phyloP scores from a whole-genome alignment of 2,329 filamentous ascomycete genomes.

The Mycosphaerella arachidis region DNA sequence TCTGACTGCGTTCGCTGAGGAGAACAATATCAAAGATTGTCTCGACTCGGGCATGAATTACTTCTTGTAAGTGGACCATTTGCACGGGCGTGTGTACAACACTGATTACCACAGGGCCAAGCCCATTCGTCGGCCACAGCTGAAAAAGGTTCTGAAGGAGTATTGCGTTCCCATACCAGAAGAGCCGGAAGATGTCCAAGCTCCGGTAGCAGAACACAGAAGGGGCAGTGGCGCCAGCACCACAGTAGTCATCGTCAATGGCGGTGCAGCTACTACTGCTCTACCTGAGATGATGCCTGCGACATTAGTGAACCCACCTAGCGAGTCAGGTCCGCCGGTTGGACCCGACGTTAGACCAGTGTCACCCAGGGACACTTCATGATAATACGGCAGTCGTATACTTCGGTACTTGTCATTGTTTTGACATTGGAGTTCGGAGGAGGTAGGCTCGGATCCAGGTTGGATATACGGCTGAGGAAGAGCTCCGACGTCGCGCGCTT shows the following conservation, averaged over 20 bases:
- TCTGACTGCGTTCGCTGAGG: conserved; percentile 83
- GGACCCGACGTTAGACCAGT: neutral
- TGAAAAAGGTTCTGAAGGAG: conserved; percentile 79
- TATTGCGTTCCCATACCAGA: conserved; percentile 51
- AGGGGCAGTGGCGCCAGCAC: conserved; percentile 10
- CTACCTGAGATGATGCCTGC: neutral
- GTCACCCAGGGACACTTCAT: conserved; percentile 4
- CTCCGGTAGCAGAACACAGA: conserved; percentile 6
- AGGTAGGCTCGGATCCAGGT: neutral
- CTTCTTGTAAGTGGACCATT: conserved; percentile 55
- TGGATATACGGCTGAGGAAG: neutral
- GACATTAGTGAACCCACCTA: neutral
- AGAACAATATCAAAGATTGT: conserved; percentile 63
- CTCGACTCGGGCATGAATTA: conserved; percentile 90
- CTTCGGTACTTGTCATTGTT: neutral
- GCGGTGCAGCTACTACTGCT: no score
- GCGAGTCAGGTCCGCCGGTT: neutral
- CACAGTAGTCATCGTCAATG: conserved; percentile 10
- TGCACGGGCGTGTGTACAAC: neutral
- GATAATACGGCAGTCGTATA: neutral
- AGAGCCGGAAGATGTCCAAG: conserved; percentile 14
- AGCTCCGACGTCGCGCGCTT: neutral
- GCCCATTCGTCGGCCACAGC: conserved; percentile 70
- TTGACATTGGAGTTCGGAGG: neutral
- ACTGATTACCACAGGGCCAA: conserved; percentile 37